Evolutionary conservation across 2,329 filamentous ascomycete genomes (phyloP).

Genomic region (Ophiostoma sp.): DNA sequence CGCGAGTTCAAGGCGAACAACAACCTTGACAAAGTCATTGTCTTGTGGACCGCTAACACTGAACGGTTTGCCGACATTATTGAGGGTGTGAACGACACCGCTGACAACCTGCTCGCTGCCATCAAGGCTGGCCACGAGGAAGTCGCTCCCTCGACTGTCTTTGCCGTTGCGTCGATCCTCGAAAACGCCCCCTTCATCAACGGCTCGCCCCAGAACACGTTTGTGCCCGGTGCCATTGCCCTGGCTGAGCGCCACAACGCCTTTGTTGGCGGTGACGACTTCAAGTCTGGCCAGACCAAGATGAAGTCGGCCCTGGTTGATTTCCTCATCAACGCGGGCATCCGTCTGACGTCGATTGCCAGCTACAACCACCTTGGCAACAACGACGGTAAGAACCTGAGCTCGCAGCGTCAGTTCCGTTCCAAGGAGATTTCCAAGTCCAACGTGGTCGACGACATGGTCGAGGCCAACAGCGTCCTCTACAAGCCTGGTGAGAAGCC

Average conservation of each 20-base stretch:
- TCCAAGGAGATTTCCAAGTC: constrained; percentile 99
- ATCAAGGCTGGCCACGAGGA: constrained; percentile 87
- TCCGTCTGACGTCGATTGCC: constrained; percentile 97
- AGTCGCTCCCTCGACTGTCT: constrained; percentile 92
- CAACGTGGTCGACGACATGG: constrained; percentile 99
- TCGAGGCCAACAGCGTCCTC: constrained; percentile 87
- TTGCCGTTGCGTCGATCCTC: constrained; percentile 90
- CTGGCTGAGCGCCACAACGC: constrained; percentile 83
- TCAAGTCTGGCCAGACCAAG: constrained; percentile 99
- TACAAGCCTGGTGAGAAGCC: constrained; percentile 93
- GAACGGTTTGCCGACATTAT: constrained; percentile 92
- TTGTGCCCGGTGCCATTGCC: constrained; percentile 87
- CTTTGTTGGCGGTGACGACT: constrained; percentile 97
- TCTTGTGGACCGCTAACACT: constrained; percentile 98
- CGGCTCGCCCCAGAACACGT: constrained; percentile 98
- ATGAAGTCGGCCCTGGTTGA: constrained; percentile 99
- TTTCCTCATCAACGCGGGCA: constrained; percentile 97
- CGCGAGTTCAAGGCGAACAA: constrained; percentile 88
- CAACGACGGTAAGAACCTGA: constrained; percentile 98
- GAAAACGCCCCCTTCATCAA: constrained; percentile 96
- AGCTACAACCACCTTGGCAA: constrained; percentile 99
- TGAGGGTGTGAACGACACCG: constrained; percentile 90
- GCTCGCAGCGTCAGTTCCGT: constrained; percentile 96
- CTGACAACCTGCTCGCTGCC: constrained; percentile 85
- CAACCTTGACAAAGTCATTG: constrained; percentile 87